These are phyloP conservation scores for Umbellularia californica DNA, from an alignment of 164 flowering plant species.

Conservation along the genomic window DNA sequence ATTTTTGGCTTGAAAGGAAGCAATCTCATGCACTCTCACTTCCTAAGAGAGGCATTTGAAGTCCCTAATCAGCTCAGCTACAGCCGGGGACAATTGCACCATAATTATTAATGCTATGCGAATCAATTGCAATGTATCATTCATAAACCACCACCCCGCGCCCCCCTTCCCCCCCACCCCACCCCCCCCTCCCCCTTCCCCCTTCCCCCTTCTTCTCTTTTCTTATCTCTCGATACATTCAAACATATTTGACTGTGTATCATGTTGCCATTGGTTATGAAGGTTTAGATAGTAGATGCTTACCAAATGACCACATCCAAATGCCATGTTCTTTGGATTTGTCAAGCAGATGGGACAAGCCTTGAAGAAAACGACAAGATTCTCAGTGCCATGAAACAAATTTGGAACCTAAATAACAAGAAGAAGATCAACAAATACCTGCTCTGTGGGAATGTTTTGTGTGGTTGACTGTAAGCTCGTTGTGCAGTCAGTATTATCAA, in stretches of 20 bases:
- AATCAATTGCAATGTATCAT: neutral
- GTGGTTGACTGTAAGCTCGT: neutral
- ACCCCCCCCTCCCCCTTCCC: too few species aligned
- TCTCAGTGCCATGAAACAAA: neutral
- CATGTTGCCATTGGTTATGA: neutral
- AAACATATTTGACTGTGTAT: too few species aligned
- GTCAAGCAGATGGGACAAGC: slow-evolving; percentile 82
- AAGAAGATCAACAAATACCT: neutral
- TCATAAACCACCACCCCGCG: too few species aligned
- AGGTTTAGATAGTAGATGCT: slow-evolving; percentile 11
- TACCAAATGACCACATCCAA: slow-evolving; percentile 84
- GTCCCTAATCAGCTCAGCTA: too few species aligned
- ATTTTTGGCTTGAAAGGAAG: too few species aligned
- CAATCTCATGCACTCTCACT: too few species aligned
- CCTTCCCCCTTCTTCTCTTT: too few species aligned
- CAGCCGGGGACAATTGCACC: too few species aligned
- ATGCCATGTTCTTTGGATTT: slow-evolving; percentile 78
- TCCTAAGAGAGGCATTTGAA: too few species aligned
- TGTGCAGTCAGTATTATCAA: neutral
- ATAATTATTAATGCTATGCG: neutral
- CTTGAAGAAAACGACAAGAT: slow-evolving; percentile 19
- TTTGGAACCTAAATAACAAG: neutral
- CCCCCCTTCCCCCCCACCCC: too few species aligned
- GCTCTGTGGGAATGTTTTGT: neutral
- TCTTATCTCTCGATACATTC: too few species aligned